phyloP scores from a whole-genome alignment of 305 asterid species.

The Solanum aculeatissimum region DNA sequence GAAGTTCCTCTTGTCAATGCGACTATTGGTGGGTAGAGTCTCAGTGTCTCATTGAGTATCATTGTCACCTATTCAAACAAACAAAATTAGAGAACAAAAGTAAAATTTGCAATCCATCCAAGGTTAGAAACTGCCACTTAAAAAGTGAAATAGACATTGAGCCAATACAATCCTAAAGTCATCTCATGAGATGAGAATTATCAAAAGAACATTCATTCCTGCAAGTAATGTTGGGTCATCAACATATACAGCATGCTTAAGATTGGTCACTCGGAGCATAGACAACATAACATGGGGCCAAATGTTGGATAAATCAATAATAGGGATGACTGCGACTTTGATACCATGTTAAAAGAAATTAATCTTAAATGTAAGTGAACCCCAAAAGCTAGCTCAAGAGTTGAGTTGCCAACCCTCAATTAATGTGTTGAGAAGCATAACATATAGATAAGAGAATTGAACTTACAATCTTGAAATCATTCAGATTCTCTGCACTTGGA shows the following conservation, averaged over 20 bases:
- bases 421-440: neutral
- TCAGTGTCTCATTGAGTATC: slow-evolving; percentile 60
- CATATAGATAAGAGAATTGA: neutral
- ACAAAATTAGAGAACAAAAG: neutral
- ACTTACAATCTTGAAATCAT: slow-evolving; percentile 19
- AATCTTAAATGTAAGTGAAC: neutral
- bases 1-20: slow-evolving; percentile 36
- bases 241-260: neutral
- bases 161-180: neutral
- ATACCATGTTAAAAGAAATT: neutral
- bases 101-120: slow-evolving; percentile 3
- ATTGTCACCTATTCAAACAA: slow-evolving; percentile 34
- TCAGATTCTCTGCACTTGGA: slow-evolving; percentile 16
- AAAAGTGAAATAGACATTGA: neutral
- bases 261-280: neutral
- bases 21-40: slow-evolving; percentile 61
- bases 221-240: neutral
- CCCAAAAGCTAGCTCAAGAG: neutral
- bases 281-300: neutral
- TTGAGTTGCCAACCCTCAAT: neutral
- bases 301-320: neutral
- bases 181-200: neutral
- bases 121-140: neutral
- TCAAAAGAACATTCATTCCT: neutral
- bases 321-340: neutral